Percentiles rank a stretch among this genome's conserved stretches.
Conservation (phyloP, 768 basidiomycete genomes). For the Mycena crocata region DNA sequence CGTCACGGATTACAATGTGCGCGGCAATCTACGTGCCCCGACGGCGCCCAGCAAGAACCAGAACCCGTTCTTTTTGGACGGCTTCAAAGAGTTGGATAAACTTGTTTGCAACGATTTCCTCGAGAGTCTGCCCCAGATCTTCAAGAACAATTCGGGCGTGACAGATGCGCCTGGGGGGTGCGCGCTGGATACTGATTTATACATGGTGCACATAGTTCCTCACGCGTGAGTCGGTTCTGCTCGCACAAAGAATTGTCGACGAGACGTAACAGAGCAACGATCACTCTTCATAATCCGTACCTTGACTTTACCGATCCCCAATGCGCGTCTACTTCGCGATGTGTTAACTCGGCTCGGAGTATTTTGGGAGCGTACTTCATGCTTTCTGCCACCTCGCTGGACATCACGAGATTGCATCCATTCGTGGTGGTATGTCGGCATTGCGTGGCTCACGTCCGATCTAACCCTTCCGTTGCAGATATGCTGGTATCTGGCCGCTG, state of each 20-base stretch:
- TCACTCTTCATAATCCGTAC: constrained; percentile 88
- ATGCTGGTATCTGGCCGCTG: constrained; percentile 92
- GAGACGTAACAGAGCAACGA: constrained; percentile 73
- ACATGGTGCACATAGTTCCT: constrained; percentile 88
- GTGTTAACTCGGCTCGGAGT: constrained; percentile 78
- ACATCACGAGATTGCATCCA: constrained; percentile 83
- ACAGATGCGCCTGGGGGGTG: constrained; percentile 68
- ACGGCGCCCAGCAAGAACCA: constrained; percentile 77
- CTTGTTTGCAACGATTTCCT: constrained; percentile 77
- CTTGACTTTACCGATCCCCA: constrained; percentile 78
- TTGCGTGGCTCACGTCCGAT: background rate
- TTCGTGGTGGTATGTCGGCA: constrained; percentile 74
- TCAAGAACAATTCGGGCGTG: constrained; percentile 72
- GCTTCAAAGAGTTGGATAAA: constrained; percentile 77
- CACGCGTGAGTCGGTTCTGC: constrained; percentile 73
- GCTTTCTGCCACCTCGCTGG: constrained; percentile 85
- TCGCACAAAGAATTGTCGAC: constrained; percentile 22
- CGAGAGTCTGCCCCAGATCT: constrained; percentile 75
- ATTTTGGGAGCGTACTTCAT: constrained; percentile 83
- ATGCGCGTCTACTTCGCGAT: constrained; percentile 76
- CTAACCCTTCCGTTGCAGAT: constrained; percentile 60
- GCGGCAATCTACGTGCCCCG: constrained; percentile 75
- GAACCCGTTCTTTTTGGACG: constrained; percentile 75
- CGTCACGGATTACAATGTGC: constrained; percentile 88
- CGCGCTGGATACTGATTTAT: constrained; percentile 83